Evolutionary conservation across 768 basidiomycete species (phyloP).

Genomic region (Epithele typhae): DNA sequence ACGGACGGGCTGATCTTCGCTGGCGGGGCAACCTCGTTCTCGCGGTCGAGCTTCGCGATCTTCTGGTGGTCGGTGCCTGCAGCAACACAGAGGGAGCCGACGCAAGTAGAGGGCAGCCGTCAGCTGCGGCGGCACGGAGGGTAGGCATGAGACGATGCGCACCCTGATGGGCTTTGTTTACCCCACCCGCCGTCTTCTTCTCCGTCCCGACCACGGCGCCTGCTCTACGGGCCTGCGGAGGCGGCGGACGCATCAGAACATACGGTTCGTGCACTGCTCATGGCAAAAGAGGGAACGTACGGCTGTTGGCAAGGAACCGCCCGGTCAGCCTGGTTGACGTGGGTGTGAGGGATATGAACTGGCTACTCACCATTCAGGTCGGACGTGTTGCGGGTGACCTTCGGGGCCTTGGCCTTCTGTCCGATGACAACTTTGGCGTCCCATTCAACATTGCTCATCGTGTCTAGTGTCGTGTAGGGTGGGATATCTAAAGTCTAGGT

Average conservation of each 20-base stretch:
- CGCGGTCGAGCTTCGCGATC: constrained; percentile 90
- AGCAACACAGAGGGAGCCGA: not conserved
- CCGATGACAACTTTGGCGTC: constrained; percentile 74
- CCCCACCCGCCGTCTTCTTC: constrained; percentile 65
- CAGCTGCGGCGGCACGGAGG: too few relatives aligned
- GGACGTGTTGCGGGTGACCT: constrained; percentile 56
- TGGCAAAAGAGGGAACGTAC: constrained; percentile 30
- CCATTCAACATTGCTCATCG: constrained; percentile 49
- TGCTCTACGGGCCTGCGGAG: constrained; percentile 60
- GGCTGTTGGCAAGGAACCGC: not conserved
- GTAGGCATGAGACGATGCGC: constrained; percentile 13
- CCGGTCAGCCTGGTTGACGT: constrained; percentile 15
- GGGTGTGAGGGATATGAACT: not conserved
- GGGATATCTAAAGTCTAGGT: not conserved
- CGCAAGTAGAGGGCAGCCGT: not conserved
- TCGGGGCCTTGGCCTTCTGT: constrained; percentile 55
- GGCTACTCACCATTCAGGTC: constrained; percentile 48
- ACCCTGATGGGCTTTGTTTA: constrained; percentile 80
- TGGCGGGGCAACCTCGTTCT: constrained; percentile 94
- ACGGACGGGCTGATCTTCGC: constrained; percentile 69
- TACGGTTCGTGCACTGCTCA: constrained; percentile 20
- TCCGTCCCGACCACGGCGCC: constrained; percentile 80
- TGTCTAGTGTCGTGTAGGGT: constrained; percentile 5
- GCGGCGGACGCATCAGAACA: constrained; percentile 5
- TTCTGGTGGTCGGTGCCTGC: constrained; percentile 89